phyloP scores from a whole-genome alignment of 2,329 filamentous ascomycete genomes.

The Talaromyces sp. region DNA sequence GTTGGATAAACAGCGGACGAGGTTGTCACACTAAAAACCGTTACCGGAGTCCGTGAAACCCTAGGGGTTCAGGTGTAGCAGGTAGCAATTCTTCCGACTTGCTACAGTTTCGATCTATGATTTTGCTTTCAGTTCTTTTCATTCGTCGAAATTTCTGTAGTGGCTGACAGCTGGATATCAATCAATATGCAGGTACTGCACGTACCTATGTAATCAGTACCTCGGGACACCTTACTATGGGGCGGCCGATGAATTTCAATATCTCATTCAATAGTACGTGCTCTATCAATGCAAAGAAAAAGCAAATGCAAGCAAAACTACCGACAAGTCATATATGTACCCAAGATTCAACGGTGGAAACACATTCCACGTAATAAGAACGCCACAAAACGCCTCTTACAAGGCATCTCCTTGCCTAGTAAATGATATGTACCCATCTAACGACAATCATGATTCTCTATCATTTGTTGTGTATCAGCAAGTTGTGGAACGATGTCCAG shows the following conservation, averaged over 20 bases:
- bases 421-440: neutral
- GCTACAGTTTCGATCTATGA: too few relatives aligned
- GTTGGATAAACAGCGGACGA: neutral
- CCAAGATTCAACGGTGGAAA: neutral
- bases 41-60: neutral
- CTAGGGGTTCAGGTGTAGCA: neutral
- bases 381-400: slow-evolving; percentile 1
- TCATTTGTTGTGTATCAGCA: slow-evolving; percentile 78
- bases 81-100: neutral
- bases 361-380: neutral
- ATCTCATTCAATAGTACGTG: neutral
- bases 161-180: neutral
- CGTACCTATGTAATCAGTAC: neutral
- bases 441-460: slow-evolving; percentile 5
- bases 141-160: neutral
- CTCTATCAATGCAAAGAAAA: slow-evolving; percentile 2
- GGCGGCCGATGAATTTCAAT: neutral
- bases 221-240: neutral
- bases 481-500: slow-evolving; percentile 82
- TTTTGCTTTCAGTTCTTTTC: neutral
- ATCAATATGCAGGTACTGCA: neutral
- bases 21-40: neutral
- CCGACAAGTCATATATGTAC: neutral
- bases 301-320: neutral
- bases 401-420: neutral